Evolutionary conservation across 2,329 filamentous ascomycete species (phyloP).

Genomic region (Dactylellina parvicollis): DNA sequence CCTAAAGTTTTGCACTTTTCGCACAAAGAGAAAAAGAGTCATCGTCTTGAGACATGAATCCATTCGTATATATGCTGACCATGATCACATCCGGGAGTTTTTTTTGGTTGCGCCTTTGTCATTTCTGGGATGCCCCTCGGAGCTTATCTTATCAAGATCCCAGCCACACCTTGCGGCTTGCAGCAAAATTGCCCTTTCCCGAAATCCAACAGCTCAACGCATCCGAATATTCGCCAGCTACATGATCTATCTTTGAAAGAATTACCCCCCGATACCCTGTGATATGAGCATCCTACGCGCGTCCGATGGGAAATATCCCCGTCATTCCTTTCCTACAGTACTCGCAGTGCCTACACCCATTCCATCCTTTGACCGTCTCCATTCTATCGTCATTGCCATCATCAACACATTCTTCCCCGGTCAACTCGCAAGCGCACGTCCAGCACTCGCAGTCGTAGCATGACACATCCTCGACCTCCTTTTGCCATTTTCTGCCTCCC

Average conservation of each 20-base stretch:
- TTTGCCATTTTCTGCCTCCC: neutral
- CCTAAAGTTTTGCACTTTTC: neutral
- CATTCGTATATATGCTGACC: no score
- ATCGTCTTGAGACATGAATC: neutral
- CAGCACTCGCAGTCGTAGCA: conserved; percentile 37
- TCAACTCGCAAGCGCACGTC: conserved; percentile 25
- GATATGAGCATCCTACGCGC: neutral
- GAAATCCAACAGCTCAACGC: conserved; percentile 38
- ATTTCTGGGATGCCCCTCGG: no score
- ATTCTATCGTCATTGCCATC: neutral
- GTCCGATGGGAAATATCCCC: conserved; percentile 9
- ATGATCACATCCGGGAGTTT: no score
- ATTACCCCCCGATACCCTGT: neutral
- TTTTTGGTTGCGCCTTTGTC: no score
- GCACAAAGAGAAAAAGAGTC: neutral
- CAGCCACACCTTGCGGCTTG: conserved; percentile 11
- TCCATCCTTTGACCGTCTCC: conserved; percentile 6
- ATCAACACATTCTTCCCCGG: neutral
- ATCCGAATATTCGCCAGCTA: neutral
- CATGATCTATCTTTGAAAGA: no score
- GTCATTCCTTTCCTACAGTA: conserved; percentile 22
- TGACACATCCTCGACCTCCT: conserved; percentile 9
- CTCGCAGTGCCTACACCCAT: conserved; percentile 22
- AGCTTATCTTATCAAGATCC: conserved; percentile 47
- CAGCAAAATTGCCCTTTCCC: neutral